phyloP scores from a whole-genome alignment of 345 rosid species.

The Syzygium aqueum region DNA sequence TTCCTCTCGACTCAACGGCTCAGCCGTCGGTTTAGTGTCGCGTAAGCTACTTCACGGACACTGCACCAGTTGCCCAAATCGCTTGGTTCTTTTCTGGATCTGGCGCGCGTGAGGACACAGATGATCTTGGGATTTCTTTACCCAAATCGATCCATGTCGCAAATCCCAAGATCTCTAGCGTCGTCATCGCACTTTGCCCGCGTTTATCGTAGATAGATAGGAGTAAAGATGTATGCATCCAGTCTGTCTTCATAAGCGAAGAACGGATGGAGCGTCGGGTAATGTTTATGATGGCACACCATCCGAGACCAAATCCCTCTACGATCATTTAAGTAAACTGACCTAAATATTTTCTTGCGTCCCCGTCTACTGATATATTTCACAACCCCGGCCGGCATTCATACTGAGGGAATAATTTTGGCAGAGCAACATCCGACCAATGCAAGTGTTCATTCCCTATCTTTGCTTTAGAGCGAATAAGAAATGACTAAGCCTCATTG shows the following conservation, averaged over 20 bases:
- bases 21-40: neutral
- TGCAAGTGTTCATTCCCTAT: neutral
- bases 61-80: neutral
- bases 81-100: neutral
- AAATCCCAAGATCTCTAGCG: neutral
- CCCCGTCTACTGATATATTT: neutral
- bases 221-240: neutral
- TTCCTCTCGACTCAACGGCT: neutral
- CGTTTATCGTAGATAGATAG: neutral
- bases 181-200: neutral
- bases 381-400: neutral
- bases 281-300: neutral
- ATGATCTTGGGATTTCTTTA: neutral
- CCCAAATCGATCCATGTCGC: neutral
- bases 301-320: neutral
- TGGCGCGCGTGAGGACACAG: neutral
- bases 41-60: neutral
- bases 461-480: neutral
- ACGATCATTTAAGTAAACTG: neutral
- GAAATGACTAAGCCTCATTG: neutral
- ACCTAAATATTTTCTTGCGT: neutral
- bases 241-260: neutral
- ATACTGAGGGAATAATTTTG: neutral
- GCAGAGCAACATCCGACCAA: neutral
- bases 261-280: neutral